These are phyloP conservation scores for Penicillium desertorum DNA, from an alignment of 495 filamentous ascomycete genomes.

Conservation along the genomic window DNA sequence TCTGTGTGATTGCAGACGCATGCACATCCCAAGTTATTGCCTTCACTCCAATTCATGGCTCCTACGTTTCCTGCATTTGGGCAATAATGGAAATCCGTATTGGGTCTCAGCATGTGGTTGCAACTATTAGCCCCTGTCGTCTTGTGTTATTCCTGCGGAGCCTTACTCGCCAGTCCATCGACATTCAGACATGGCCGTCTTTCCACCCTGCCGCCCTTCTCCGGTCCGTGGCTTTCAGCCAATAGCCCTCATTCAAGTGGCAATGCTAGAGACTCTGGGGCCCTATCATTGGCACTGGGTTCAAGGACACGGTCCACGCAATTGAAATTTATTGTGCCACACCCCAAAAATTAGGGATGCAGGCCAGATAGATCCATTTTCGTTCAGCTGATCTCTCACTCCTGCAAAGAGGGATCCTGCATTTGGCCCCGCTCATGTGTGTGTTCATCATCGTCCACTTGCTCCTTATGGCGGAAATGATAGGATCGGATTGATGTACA, in stretches of 20 bases:
- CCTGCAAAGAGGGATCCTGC: slow-evolving; percentile 50
- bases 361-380: slow-evolving; percentile 30
- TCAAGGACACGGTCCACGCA: slow-evolving; percentile 29
- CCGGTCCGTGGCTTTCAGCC: slow-evolving; percentile 28
- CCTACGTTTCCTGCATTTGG: slow-evolving; percentile 20
- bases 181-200: slow-evolving; percentile 21
- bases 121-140: slow-evolving; percentile 20
- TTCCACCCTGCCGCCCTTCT: slow-evolving; percentile 29
- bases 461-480: slow-evolving; percentile 34
- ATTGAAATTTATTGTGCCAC: slow-evolving; percentile 25
- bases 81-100: slow-evolving; percentile 20
- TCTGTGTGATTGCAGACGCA: slow-evolving; percentile 31
- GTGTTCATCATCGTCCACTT: slow-evolving; percentile 38
- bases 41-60: slow-evolving; percentile 13
- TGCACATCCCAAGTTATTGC: slow-evolving; percentile 17
- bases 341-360: slow-evolving; percentile 16
- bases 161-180: slow-evolving; percentile 23
- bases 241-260: slow-evolving; percentile 28
- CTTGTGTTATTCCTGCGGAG: slow-evolving; percentile 17
- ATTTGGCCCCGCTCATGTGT: slow-evolving; percentile 47
- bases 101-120: slow-evolving; percentile 29
- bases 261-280: slow-evolving; percentile 30
- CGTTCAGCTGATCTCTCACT: slow-evolving; percentile 51
- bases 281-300: slow-evolving; percentile 40
- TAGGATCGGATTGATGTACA: slow-evolving; percentile 40